Evolutionary conservation across 2,329 filamentous ascomycete species (phyloP).

Genomic region (Fusarium floridanum): DNA sequence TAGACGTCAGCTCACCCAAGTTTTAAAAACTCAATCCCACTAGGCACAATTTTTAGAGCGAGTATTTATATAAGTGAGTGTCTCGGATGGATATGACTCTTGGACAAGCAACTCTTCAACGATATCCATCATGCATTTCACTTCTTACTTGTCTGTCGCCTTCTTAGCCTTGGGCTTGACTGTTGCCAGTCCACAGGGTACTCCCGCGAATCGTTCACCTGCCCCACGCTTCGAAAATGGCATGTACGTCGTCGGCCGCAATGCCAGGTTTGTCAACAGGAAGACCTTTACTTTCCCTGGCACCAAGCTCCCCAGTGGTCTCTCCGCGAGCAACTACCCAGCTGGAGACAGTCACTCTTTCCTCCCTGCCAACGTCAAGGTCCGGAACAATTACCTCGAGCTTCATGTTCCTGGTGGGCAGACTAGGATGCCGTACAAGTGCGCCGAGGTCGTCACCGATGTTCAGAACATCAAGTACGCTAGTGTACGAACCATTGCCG

Average conservation of each 20-base stretch:
- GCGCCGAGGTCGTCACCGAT: slow-evolving; percentile 42
- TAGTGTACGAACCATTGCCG: slow-evolving; percentile 47
- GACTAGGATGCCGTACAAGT: slow-evolving; percentile 39
- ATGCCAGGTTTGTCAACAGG: slow-evolving; percentile 40
- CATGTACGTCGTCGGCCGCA: slow-evolving; percentile 41
- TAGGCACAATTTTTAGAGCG: background rate
- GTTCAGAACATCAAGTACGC: slow-evolving; percentile 48
- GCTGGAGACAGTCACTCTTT: slow-evolving; percentile 26
- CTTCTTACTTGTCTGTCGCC: slow-evolving; percentile 31
- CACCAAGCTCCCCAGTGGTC: slow-evolving; percentile 38
- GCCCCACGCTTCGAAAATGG: slow-evolving; percentile 30
- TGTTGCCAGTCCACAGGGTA: slow-evolving; percentile 16
- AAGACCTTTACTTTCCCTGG: slow-evolving; percentile 40
- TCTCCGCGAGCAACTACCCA: slow-evolving; percentile 42
- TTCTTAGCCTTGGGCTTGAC: slow-evolving; percentile 27
- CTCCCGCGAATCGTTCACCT: slow-evolving; percentile 32
- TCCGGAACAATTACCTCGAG: slow-evolving; percentile 47
- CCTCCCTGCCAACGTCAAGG: slow-evolving; percentile 30
- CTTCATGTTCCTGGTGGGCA: slow-evolving; percentile 47
- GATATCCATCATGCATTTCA: slow-evolving; percentile 28
- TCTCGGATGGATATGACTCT: background rate
- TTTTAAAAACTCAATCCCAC: slow-evolving; percentile 10
- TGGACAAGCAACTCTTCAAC: background rate
- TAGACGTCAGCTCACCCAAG: slow-evolving; percentile 3
- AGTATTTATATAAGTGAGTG: slow-evolving; percentile 8